Conservation (phyloP, 179 eudicot genomes). For the Silene noctiflora region DNA sequence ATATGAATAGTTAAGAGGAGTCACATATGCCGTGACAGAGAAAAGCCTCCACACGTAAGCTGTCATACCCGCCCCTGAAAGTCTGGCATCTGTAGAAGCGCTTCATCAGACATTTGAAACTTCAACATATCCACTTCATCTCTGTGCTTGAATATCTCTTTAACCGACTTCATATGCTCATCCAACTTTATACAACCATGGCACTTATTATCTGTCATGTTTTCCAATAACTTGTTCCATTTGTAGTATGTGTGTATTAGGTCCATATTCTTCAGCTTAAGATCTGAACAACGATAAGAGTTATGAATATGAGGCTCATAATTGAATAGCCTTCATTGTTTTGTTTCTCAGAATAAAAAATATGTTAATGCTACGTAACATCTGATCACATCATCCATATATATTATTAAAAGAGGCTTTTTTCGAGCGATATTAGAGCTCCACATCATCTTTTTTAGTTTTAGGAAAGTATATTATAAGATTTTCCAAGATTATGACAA, state of each 20-base stretch:
- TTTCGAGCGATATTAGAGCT: too few species aligned
- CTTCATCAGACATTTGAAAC: conserved; percentile 97
- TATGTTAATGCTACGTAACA: background rate
- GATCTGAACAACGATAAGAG: conserved; percentile 49
- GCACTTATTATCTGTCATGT: conserved; percentile 86
- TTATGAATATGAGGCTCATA: background rate
- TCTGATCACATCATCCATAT: background rate
- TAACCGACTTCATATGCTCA: conserved; percentile 67
- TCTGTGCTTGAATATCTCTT: conserved; percentile 58
- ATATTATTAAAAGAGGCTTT: too few species aligned
- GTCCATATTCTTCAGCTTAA: conserved; percentile 69
- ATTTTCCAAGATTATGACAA: too few species aligned
- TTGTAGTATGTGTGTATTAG: conserved; percentile 60
- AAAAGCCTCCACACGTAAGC: conserved; percentile 19
- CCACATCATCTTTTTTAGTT: too few species aligned
- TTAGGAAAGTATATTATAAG: too few species aligned
- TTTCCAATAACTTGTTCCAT: conserved; percentile 61
- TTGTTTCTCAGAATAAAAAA: background rate
- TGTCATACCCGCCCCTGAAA: conserved; percentile 89
- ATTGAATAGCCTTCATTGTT: background rate
- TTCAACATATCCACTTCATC: conserved; percentile 72
- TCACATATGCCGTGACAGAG: background rate
- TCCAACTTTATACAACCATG: conserved; percentile 89
- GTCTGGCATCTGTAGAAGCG: conserved; percentile 98
- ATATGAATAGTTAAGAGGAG: background rate